Evolutionary conservation across 2,329 filamentous ascomycete species (phyloP).

Genomic region (Truncatella angustata): DNA sequence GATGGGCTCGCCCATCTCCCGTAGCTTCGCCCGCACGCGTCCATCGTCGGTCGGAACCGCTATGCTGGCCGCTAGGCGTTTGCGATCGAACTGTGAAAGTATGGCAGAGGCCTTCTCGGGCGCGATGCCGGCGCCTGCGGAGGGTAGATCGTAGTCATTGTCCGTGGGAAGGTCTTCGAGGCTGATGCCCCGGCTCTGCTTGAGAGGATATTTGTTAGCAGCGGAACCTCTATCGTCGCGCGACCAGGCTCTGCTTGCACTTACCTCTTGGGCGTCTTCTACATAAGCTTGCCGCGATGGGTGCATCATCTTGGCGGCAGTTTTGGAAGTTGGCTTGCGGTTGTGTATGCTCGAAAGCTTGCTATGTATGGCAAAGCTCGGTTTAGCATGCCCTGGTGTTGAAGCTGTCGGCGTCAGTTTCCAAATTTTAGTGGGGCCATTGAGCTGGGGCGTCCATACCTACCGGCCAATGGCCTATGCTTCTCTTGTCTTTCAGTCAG

Average conservation of each 20-base stretch:
- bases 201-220: conserved; percentile 30
- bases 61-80: conserved; percentile 82
- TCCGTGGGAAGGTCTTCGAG: conserved; percentile 57
- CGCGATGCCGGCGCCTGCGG: conserved; percentile 62
- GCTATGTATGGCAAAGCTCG: too few species aligned
- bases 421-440: too few species aligned
- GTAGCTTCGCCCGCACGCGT: conserved; percentile 75
- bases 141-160: conserved; percentile 79
- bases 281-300: conserved; percentile 91
- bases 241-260: conserved; percentile 20
- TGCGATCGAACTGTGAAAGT: conserved; percentile 84
- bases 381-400: too few species aligned
- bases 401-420: too few species aligned
- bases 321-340: too few species aligned
- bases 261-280: conserved; percentile 76
- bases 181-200: conserved; percentile 28
- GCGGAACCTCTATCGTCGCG: conserved; percentile 16
- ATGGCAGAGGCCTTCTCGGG: conserved; percentile 84
- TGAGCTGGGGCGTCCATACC: too few species aligned
- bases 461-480: too few species aligned
- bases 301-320: conserved; percentile 63
- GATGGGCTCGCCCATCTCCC: conserved; percentile 88
- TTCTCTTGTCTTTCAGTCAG: too few species aligned
- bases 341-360: too few species aligned
- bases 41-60: conserved; percentile 92